phyloP scores from a whole-genome alignment of 2,329 filamentous ascomycete genomes.

The Zymoseptoria passerinii region DNA sequence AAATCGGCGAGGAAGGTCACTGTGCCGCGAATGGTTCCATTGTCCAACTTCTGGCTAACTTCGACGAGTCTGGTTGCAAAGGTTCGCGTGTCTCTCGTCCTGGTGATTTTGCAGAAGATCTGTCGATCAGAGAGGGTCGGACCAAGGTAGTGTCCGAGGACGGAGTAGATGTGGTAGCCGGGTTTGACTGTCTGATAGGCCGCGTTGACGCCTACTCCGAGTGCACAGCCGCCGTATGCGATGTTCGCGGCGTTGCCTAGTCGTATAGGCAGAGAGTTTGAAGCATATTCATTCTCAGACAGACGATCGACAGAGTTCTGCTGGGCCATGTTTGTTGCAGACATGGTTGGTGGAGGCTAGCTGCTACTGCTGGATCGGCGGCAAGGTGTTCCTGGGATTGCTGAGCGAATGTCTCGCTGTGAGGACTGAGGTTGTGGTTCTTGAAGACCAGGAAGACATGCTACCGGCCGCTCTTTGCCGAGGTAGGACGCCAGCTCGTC shows the following conservation, averaged over 20 bases:
- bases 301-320: background rate
- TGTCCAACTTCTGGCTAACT: conserved; percentile 35
- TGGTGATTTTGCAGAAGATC: conserved; percentile 32
- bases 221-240: conserved; percentile 42
- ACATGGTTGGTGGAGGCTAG: background rate
- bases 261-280: conserved; percentile 26
- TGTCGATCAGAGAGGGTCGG: conserved; percentile 37
- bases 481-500: too few relatives aligned
- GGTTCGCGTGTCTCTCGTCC: conserved; percentile 38
- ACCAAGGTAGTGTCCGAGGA: conserved; percentile 41
- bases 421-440: too few relatives aligned
- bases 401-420: too few relatives aligned
- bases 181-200: conserved; percentile 34
- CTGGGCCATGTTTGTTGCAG: background rate
- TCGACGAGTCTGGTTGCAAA: conserved; percentile 43
- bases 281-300: background rate
- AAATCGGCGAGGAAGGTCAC: conserved; percentile 43
- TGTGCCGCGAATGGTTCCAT: conserved; percentile 33
- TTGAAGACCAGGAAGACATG: too few relatives aligned
- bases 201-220: conserved; percentile 36
- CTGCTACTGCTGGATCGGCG: background rate
- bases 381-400: too few relatives aligned
- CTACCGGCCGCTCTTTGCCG: too few relatives aligned
- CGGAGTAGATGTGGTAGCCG: conserved; percentile 38
- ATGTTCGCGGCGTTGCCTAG: conserved; percentile 32